A percentile compares a stretch with the other conserved stretches of the same genome.
Conservation (phyloP, 768 basidiomycete species). For the Boletus huronensis region DNA sequence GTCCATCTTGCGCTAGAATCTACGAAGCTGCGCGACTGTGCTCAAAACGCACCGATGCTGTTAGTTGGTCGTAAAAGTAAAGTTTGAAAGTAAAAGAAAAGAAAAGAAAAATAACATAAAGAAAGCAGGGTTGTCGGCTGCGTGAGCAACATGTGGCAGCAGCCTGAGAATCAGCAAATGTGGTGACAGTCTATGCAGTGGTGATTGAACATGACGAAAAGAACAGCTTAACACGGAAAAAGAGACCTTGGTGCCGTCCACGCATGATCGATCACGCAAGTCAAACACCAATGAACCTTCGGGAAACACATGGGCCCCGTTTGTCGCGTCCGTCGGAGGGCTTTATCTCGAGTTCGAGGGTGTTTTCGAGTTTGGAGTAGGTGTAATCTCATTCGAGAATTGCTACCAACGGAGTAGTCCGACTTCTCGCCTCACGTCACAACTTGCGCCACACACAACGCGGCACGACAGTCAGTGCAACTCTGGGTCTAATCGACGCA, state of each 20-base stretch:
- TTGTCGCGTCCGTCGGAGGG: conserved; percentile 9
- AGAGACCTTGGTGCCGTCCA: background rate
- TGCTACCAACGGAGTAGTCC: background rate
- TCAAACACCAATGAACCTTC: background rate
- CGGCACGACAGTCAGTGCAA: conserved; percentile 1
- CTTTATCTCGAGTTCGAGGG: conserved; percentile 3
- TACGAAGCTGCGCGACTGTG: background rate
- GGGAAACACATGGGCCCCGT: background rate
- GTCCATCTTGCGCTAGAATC: background rate
- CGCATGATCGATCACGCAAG: conserved; percentile 2
- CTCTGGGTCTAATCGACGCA: conserved; percentile 2
- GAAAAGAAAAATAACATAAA: background rate
- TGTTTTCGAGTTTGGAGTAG: conserved; percentile 7
- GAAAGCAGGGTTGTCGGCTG: background rate
- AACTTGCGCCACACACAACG: conserved; percentile 10
- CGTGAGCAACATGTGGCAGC: background rate
- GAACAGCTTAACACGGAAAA: background rate
- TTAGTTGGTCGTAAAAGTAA: background rate
- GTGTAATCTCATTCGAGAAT: conserved; percentile 8
- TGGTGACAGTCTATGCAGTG: background rate
- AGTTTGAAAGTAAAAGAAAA: background rate
- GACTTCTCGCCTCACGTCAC: conserved; percentile 3
- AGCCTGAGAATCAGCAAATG: background rate
- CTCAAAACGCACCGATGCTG: background rate
- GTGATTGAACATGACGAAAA: background rate